Percentiles rank a stretch among this genome's conserved stretches.
Evolutionary conservation across 2,329 filamentous ascomycete species (phyloP).

Genomic region (Pezizomycotina sp.): DNA sequence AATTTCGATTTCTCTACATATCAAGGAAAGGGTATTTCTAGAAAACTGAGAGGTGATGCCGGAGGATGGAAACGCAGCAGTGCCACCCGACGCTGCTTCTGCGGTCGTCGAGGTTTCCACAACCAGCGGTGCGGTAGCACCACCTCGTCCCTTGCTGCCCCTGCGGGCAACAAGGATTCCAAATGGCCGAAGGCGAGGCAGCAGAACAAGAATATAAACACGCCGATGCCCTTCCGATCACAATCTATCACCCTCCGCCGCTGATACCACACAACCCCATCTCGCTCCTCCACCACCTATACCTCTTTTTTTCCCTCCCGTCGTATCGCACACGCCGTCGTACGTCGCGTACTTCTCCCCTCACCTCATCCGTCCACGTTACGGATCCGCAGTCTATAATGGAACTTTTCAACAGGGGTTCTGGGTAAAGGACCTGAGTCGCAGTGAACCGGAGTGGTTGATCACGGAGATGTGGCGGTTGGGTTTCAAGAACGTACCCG

Average conservation of each 20-base stretch:
- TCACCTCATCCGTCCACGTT: conserved; percentile 70
- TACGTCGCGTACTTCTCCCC: conserved; percentile 67
- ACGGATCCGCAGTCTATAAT: conserved; percentile 58
- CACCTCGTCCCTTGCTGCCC: conserved; percentile 19
- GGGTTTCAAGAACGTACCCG: conserved; percentile 40
- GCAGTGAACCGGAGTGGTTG: conserved; percentile 89
- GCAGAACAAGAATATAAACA: conserved; percentile 54
- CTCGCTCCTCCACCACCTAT: conserved; percentile 64
- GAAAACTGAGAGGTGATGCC: conserved; percentile 2
- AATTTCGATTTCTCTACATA: conserved; percentile 16
- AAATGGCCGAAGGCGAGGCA: conserved; percentile 35
- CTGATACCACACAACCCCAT: conserved; percentile 88
- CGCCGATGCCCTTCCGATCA: conserved; percentile 60
- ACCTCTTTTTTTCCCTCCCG: conserved; percentile 50
- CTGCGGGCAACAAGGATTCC: conserved; percentile 7
- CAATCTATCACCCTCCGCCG: conserved; percentile 65
- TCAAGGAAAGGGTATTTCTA: background rate
- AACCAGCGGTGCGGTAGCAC: too few species aligned
- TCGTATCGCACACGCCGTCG: conserved; percentile 45
- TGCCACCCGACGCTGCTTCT: conserved; percentile 1
- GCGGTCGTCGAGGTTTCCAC: conserved; percentile 7
- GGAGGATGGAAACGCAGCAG: too few species aligned
- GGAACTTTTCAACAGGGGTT: conserved; percentile 89
- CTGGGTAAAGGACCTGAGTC: conserved; percentile 83
- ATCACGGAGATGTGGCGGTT: conserved; percentile 59